These are phyloP conservation scores for Mesotaenium endlicherianum DNA, from an alignment of 139 green algal genomes.

Conservation along the genomic window DNA sequence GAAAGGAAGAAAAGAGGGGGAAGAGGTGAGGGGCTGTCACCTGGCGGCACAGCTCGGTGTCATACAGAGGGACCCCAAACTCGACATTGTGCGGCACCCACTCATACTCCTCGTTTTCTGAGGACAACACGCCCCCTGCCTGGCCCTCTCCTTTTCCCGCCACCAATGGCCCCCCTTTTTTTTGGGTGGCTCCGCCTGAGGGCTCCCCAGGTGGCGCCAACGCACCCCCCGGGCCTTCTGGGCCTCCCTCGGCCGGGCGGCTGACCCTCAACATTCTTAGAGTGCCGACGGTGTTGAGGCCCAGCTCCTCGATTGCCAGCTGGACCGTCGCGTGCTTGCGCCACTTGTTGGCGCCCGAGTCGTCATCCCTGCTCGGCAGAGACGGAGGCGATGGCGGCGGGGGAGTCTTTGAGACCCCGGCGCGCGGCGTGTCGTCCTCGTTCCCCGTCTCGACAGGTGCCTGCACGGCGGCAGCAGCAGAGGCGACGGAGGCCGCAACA, in stretches of 20 bases:
- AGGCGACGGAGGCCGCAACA: too few species aligned
- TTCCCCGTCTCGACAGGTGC: too few species aligned
- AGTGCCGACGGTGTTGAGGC: slow-evolving; percentile 18
- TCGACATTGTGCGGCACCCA: slow-evolving; percentile 74
- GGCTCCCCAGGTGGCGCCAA: too few species aligned
- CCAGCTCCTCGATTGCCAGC: slow-evolving; percentile 20
- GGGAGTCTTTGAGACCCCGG: too few species aligned
- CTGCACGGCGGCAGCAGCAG: too few species aligned
- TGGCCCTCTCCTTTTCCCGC: too few species aligned
- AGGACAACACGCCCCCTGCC: background rate
- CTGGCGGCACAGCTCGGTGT: slow-evolving; percentile 65
- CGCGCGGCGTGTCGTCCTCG: too few species aligned
- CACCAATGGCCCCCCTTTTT: too few species aligned
- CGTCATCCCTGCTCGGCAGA: too few species aligned
- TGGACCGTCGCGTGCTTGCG: background rate
- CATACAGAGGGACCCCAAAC: slow-evolving; percentile 74
- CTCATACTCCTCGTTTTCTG: background rate
- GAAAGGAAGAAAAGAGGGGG: background rate
- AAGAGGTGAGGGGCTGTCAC: background rate
- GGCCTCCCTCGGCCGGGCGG: background rate
- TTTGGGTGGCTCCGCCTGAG: too few species aligned
- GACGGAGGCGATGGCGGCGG: too few species aligned
- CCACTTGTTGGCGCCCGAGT: too few species aligned
- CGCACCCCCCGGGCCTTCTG: background rate
- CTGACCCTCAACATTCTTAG: slow-evolving; percentile 6